Percentiles rank a stretch among this genome's conserved stretches.
Evolutionary conservation across 2,329 filamentous ascomycete genomes (phyloP).

Genomic region (Zalaria obscura): DNA sequence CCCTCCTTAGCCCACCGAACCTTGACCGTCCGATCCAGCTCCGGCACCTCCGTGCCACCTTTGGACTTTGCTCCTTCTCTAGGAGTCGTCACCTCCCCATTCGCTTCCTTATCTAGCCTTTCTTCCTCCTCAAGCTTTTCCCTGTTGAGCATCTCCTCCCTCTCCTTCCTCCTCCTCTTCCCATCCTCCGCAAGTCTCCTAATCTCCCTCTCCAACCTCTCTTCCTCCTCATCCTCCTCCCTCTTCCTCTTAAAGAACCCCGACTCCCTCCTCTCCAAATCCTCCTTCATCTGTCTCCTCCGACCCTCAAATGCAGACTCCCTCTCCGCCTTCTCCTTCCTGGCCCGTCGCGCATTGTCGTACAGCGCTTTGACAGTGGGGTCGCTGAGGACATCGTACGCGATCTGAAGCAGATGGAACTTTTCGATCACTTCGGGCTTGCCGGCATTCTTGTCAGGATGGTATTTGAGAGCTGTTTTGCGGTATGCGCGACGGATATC

Average conservation of each 20-base stretch:
- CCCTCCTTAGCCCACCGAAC: slow-evolving; percentile 40
- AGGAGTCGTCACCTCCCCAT: slow-evolving; percentile 1
- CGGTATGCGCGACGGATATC: slow-evolving; percentile 76
- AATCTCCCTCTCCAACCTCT: slow-evolving; percentile 42
- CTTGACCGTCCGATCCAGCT: slow-evolving; percentile 44
- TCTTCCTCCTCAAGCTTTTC: slow-evolving; percentile 38
- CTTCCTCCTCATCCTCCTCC: slow-evolving; percentile 33
- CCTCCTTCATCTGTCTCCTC: slow-evolving; percentile 66
- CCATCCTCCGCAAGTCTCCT: slow-evolving; percentile 31
- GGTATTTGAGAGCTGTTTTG: slow-evolving; percentile 74
- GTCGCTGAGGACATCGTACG: slow-evolving; percentile 71
- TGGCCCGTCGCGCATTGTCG: slow-evolving; percentile 60
- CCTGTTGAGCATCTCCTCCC: slow-evolving; percentile 36
- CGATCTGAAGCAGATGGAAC: slow-evolving; percentile 75
- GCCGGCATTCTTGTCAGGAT: slow-evolving; percentile 78
- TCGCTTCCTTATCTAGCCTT: slow-evolving; percentile 25
- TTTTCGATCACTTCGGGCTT: slow-evolving; percentile 52
- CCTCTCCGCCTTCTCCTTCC: slow-evolving; percentile 54
- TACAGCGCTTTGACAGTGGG: slow-evolving; percentile 59
- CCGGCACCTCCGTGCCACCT: slow-evolving; percentile 25
- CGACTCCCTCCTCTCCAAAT: slow-evolving; percentile 66
- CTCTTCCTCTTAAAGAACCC: slow-evolving; percentile 28
- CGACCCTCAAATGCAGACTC: slow-evolving; percentile 60
- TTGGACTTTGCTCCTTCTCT: background rate
- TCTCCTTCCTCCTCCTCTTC: slow-evolving; percentile 40